Percentiles rank a stretch among this genome's conserved stretches.
Conservation (phyloP, 495 filamentous ascomycete species). For the Penicillium angulare region DNA sequence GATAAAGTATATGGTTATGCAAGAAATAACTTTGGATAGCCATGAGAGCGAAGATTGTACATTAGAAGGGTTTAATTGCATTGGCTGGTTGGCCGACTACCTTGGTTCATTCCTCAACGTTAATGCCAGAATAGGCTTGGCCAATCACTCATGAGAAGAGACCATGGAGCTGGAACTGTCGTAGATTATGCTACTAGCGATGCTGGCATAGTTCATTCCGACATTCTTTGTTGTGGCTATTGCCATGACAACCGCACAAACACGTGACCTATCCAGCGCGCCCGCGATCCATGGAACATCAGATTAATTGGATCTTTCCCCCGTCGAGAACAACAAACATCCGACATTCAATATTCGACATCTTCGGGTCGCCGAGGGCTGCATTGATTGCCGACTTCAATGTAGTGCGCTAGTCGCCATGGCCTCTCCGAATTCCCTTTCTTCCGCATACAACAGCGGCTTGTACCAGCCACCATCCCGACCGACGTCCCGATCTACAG, state of each 20-base stretch:
- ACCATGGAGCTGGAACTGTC: too few species aligned
- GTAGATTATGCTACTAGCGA: too few species aligned
- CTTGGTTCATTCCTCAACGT: too few species aligned
- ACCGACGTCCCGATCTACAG: conserved; percentile 41
- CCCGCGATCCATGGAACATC: conserved; percentile 21
- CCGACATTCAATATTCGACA: conserved; percentile 14
- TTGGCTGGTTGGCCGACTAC: too few species aligned
- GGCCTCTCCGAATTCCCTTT: conserved; percentile 40
- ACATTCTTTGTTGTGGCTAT: conserved; percentile 28
- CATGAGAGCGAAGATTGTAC: too few species aligned
- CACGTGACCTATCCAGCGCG: conserved; percentile 22
- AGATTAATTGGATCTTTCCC: conserved; percentile 13
- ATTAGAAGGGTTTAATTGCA: too few species aligned
- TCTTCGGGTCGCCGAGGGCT: conserved; percentile 19
- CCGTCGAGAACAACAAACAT: conserved; percentile 27
- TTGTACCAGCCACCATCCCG: conserved; percentile 37
- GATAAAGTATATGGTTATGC: too few species aligned
- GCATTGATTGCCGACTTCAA: conserved; percentile 34
- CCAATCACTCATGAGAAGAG: too few species aligned
- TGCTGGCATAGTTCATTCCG: background rate
- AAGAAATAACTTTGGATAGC: too few species aligned
- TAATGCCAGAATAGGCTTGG: too few species aligned
- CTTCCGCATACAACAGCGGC: conserved; percentile 35
- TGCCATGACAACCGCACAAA: conserved; percentile 17
- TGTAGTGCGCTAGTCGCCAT: conserved; percentile 32